Conservation (phyloP, 768 basidiomycete species). For the Mycena venus region DNA sequence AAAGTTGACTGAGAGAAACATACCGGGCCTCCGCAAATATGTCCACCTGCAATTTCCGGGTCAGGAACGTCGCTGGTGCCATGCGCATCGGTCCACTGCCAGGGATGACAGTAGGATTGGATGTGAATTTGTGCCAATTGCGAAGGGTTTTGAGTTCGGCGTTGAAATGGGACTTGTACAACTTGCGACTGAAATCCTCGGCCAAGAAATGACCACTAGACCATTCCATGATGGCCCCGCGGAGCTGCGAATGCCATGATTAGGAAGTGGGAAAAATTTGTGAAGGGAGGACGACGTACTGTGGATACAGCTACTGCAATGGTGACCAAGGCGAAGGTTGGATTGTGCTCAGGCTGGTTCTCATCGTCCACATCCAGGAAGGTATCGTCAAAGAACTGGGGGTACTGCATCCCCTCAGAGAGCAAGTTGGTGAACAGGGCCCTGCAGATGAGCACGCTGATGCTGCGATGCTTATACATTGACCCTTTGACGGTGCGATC, state of each 20-base stretch:
- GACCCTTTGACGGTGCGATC: neutral
- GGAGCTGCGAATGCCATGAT: neutral
- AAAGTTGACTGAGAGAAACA: no score
- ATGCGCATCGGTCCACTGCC: neutral
- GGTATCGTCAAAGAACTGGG: constrained; percentile 12
- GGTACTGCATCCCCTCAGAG: constrained; percentile 7
- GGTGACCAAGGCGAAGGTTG: constrained; percentile 1
- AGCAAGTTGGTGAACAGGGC: neutral
- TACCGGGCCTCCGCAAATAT: neutral
- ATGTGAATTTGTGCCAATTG: neutral
- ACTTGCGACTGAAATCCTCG: neutral
- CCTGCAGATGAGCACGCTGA: neutral
- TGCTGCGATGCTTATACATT: neutral
- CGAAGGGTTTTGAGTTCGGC: constrained; percentile 14
- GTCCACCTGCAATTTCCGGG: neutral
- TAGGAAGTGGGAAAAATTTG: no score
- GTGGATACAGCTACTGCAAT: neutral
- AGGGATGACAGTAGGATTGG: neutral
- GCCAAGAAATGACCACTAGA: constrained; percentile 6
- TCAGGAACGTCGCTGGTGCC: neutral
- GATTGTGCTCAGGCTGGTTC: neutral
- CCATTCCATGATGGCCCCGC: constrained; percentile 7
- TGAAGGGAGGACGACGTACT: no score
- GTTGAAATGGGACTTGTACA: constrained; percentile 4
- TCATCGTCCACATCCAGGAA: neutral